Conservation (phyloP, 108 stramenopile genomes). For the Skeletonema costatum region DNA sequence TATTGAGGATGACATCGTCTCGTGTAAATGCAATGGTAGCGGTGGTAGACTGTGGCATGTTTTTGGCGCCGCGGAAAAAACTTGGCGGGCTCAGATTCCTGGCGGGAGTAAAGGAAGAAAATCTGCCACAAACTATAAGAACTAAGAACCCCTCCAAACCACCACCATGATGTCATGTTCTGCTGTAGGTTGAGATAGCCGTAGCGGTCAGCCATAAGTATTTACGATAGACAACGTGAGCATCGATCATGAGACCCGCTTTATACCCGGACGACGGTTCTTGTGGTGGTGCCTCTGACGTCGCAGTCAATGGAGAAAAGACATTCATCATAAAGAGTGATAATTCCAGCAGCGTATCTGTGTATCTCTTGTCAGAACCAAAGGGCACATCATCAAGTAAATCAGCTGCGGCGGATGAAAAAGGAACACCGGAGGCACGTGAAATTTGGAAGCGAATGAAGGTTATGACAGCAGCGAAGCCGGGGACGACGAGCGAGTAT, state of each 20-base stretch:
- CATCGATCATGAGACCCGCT: background rate
- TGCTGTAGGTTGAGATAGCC: too few species aligned
- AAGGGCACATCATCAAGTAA: background rate
- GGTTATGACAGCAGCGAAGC: background rate
- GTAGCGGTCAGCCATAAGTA: too few species aligned
- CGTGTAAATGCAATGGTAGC: background rate
- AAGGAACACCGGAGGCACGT: background rate
- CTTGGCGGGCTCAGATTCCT: too few species aligned
- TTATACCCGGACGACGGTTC: background rate
- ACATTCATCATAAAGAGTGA: background rate
- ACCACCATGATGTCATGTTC: too few species aligned
- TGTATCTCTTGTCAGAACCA: background rate
- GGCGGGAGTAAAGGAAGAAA: too few species aligned
- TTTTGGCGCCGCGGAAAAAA: too few species aligned
- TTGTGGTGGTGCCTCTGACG: background rate
- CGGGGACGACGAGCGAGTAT: background rate
- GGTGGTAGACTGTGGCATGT: too few species aligned
- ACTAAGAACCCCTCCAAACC: too few species aligned
- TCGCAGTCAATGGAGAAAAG: background rate
- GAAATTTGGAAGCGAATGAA: background rate
- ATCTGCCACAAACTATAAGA: too few species aligned
- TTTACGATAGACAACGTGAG: background rate
- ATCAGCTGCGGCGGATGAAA: background rate
- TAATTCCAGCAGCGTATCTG: background rate
- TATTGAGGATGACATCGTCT: conserved; percentile 30